Percentiles rank a stretch among this genome's conserved stretches.
phyloP scores from a whole-genome alignment of 1,284 basidiomycete species.

The Boletus sp. region DNA sequence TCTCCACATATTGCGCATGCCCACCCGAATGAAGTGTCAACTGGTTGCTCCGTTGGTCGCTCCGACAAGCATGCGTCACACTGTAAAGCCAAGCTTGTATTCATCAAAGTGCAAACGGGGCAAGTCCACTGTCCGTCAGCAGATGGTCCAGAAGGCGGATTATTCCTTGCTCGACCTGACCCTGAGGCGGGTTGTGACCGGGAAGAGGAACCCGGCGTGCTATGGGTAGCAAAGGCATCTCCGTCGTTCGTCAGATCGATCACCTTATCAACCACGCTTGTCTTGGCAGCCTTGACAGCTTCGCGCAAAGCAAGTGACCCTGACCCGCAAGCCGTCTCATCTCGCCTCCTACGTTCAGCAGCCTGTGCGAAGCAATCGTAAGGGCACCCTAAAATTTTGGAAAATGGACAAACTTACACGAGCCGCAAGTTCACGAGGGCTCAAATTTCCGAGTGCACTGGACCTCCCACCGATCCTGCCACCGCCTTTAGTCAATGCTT shows the following conservation, averaged over 20 bases:
- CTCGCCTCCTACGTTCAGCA: slow-evolving; percentile 69
- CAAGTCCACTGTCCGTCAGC: slow-evolving; percentile 57
- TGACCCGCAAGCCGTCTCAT: slow-evolving; percentile 70
- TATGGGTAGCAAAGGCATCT: slow-evolving; percentile 26
- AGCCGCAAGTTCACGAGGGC: slow-evolving; percentile 69
- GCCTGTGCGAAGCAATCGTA: slow-evolving; percentile 47
- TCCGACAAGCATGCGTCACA: slow-evolving; percentile 62
- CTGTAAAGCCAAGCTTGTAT: slow-evolving; percentile 44
- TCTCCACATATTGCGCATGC: slow-evolving; percentile 66
- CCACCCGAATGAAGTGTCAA: slow-evolving; percentile 49
- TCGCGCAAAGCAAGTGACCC: slow-evolving; percentile 59
- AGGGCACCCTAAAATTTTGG: not conserved
- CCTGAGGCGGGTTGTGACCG: slow-evolving; percentile 11
- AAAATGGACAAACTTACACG: slow-evolving; percentile 48
- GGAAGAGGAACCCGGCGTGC: slow-evolving; percentile 17
- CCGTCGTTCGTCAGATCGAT: slow-evolving; percentile 55
- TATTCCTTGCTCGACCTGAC: not conserved
- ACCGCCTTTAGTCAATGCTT: slow-evolving; percentile 49
- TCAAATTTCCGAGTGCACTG: slow-evolving; percentile 39
- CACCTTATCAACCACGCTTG: slow-evolving; percentile 54
- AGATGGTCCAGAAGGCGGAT: slow-evolving; percentile 1
- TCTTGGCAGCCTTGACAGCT: slow-evolving; percentile 61
- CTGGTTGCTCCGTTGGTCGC: too few species aligned
- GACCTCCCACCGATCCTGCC: slow-evolving; percentile 50
- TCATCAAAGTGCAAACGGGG: slow-evolving; percentile 67